Base-by-base conservation (phyloP, 108 stramenopile genomes). In the Fragilaria crotonensis region DNA sequence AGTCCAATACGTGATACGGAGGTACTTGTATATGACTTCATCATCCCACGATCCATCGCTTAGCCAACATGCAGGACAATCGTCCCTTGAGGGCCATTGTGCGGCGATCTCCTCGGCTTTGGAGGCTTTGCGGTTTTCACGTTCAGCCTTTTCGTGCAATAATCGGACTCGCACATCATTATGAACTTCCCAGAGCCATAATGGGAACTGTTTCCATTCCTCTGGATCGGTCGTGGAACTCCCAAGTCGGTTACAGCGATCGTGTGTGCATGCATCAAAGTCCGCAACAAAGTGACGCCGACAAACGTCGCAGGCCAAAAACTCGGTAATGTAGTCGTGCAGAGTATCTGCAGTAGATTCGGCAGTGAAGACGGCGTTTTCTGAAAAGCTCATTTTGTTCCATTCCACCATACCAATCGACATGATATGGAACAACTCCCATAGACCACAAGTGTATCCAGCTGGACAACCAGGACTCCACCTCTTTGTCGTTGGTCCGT, bases 391-490 rank as follows among this genome's bases (percentile, higher is more conserved):
- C 25, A 67, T 51, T 18, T 33, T 48, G 56, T 92, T 92, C 66
- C 77, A 86, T 64, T 87, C 85, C 1, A 87, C 85, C 3, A 87
- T 64, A 25, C 91, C 91, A 0, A 93, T 53, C 29, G 80, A 64
- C 71, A 84, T 59, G 11, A 84, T 77, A 63, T 93, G 92, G 61
- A 93, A 89, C 19, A 93, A 56, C 27, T 85, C 63, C 92, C 92
- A 93, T 7, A 93, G 45, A 26, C 92, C 92, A 64, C 92, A 93
- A 0, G 92, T 90, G 53, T 90, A 90, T 22, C 88, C 87, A 25
- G 59, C 61, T 20, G 59, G 58, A 73, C 81, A 83, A 33, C 54
- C 30, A 17, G 33, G 33, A 23, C 61, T 77, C 81, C 78, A 83
- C 7, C 20, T 19, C 20, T 50, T 50, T 7, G 17, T 50, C 23